Evolutionary conservation across 2,329 filamentous ascomycete species (phyloP), one percentile per base, ranked within the genome.

Genomic region (Aspergillus bombycis): DNA sequence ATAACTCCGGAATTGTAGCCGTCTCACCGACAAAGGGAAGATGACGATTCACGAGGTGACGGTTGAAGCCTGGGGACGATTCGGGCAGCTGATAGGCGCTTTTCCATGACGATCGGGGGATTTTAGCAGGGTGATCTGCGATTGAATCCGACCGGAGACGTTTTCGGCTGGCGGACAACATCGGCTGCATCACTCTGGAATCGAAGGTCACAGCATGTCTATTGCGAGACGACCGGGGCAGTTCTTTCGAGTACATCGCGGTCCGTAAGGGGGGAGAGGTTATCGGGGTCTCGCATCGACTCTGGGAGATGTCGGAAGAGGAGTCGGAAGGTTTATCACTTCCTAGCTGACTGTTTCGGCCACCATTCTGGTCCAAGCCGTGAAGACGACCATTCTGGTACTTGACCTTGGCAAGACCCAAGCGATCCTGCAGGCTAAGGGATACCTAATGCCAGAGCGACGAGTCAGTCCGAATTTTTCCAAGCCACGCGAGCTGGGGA

Each of bases 391-490:
- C 94, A 82, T 96, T 91, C 80, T 96, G 93, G 70, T 95, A 93
- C 82, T 98, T 98, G 86, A 97, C 95, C 79, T 96, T 95, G 76
- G 95, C 95, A 68, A 98, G 88, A 63, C 95, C 94, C 64, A 99
- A 88, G 67, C 94, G 92, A 82, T 96, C 93, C 81, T 98, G 93
- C 61, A 99, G 85, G 74, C 91, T 91, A 77, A 94, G 87, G 72
- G 94, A 95, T 83, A 99, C 96, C 95, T 98, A 76, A 61, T 72
- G 30, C 7, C 38, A 23, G 34, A 65, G 60, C 43, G 60, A 71
- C 67, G 36, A n/a, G 45, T 34, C 45, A 43, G 65, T 76, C 64
- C 74, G 70, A 61, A 43, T 68, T 58, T 32, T 19, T 48, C 12
- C 8, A 38, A 34, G 26, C 19, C 48, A 28, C 23, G 23, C 43